Evolutionary conservation across 495 filamentous ascomycete species (phyloP).

Genomic region (Penicillium coprophilum): DNA sequence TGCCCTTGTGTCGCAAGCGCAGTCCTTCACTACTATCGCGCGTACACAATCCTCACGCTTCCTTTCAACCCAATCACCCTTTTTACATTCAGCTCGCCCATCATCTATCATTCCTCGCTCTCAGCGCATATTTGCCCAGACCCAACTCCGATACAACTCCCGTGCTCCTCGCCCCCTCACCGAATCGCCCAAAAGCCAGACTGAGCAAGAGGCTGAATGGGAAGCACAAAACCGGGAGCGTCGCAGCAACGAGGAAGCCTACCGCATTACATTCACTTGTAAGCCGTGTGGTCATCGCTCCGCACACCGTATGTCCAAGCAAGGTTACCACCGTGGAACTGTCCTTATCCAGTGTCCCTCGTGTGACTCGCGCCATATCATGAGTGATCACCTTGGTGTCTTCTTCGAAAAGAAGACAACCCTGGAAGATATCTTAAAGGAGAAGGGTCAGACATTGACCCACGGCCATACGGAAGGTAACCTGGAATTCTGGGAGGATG

Average conservation of each 20-base stretch:
- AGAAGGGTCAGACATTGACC: conserved; percentile 34
- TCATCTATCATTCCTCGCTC: conserved; percentile 4
- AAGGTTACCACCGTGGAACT: conserved; percentile 87
- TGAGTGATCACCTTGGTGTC: conserved; percentile 77
- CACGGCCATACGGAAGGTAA: conserved; percentile 51
- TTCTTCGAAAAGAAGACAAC: conserved; percentile 45
- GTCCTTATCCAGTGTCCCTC: conserved; percentile 82
- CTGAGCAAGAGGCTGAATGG: conserved; percentile 32
- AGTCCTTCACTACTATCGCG: conserved; percentile 8
- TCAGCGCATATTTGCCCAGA: conserved; percentile 9
- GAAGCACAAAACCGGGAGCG: conserved; percentile 35
- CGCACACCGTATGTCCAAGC: conserved; percentile 78
- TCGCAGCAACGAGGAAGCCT: conserved; percentile 61
- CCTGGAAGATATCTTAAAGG: conserved; percentile 37
- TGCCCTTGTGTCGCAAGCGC: conserved; percentile 12
- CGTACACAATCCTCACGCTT: conserved; percentile 17
- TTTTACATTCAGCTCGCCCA: conserved; percentile 3
- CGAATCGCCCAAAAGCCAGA: conserved; percentile 21
- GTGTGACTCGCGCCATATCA: conserved; percentile 84
- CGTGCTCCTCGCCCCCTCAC: conserved; percentile 32
- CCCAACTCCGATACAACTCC: conserved; percentile 33
- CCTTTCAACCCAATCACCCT: conserved; percentile 17
- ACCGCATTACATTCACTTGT: conserved; percentile 90
- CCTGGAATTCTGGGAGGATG: conserved; percentile 70
- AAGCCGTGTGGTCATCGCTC: conserved; percentile 76